Evolutionary conservation across 805 yeast species (phyloP), one percentile per base, ranked within the genome.

Genomic region (Suhomyces kilbournensis): DNA sequence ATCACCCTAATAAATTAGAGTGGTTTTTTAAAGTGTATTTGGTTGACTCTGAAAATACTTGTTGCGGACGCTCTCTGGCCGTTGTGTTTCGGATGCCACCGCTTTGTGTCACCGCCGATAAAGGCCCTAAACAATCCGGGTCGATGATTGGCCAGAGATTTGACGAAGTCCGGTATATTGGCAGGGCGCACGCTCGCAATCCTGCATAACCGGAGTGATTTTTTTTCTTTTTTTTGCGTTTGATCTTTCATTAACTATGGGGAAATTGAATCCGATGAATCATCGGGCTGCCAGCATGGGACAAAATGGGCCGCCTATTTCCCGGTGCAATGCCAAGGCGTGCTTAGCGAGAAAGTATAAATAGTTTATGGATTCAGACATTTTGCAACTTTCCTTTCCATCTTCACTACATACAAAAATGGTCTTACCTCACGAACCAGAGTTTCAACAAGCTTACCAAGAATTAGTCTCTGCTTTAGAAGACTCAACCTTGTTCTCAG

Each of bases 401-500:
- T 19, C 23, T n/a, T 32, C 32, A 7, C 20, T 8, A 44, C 34
- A 46, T 59, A 44, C 28, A 19, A 34, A 32, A 75, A 84, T 85
- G 90, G 89, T 81, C 78, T 84, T 83, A 74, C 92, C 96, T 61
- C 79, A 81, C 77, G 98, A 93, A 82, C 98, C 99, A 63, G 99
- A 93, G 85, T 93, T 93, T 80, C 92, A 92, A 77, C 99, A 93
- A 84, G 99, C 99, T 66, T 90, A 88, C 85, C 81, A 88, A 77
- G 99, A 93, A 83, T 84, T 93, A 66, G 83, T 85, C 68, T 78
- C 88, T 59, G 92, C 97, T 56, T 80, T 94, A 65, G 84, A 88
- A 75, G 96, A 89, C 76, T 93, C 98, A 44, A 88, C 96, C 60
- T 80, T 93, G 58, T 93, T 94, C 80, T 77, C 82, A 62, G 82